Evolutionary conservation across 768 basidiomycete species (phyloP).

Genomic region (Paxillus involutus): DNA sequence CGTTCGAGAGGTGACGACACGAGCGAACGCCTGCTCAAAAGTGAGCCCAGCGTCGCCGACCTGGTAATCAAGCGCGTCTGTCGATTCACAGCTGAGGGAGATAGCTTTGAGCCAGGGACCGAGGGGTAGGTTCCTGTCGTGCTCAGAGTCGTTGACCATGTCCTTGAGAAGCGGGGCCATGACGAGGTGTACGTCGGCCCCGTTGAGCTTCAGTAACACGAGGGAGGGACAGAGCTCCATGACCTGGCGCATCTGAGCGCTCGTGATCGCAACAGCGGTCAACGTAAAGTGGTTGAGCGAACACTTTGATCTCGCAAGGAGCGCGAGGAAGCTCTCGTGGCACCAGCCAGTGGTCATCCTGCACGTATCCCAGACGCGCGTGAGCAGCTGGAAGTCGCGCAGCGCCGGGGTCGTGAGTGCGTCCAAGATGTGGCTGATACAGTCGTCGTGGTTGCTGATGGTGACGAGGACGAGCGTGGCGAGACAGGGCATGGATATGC

Average conservation of each 20-base stretch:
- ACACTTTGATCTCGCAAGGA: conserved; percentile 27
- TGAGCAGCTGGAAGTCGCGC: conserved; percentile 32
- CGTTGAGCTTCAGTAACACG: conserved; percentile 29
- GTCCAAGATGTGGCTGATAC: conserved; percentile 25
- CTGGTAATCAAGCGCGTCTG: conserved; percentile 17
- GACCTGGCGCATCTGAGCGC: conserved; percentile 21
- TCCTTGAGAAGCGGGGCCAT: conserved; percentile 23
- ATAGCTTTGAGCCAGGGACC: conserved; percentile 30
- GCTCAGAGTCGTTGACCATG: conserved; percentile 20
- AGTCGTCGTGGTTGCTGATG: conserved; percentile 29
- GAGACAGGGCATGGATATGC: conserved; percentile 30
- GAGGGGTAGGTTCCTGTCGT: conserved; percentile 17
- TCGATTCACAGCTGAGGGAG: conserved; percentile 30
- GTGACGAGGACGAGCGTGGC: conserved; percentile 30
- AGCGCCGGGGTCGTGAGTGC: conserved; percentile 21
- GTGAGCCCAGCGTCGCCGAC: conserved; percentile 25
- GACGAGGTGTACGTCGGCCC: conserved; percentile 17
- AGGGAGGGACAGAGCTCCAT: conserved; percentile 30
- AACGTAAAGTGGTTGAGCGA: conserved; percentile 31
- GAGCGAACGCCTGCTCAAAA: conserved; percentile 26
- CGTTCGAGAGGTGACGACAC: conserved; percentile 26
- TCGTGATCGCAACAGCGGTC: conserved; percentile 24
- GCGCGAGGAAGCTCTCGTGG: conserved; percentile 26
- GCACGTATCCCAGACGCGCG: conserved; percentile 34
- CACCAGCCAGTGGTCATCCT: conserved; percentile 27